Percentiles rank a stretch among this genome's conserved stretches.
These are phyloP conservation scores for Prunus padus DNA, from an alignment of 306 rosid genomes.

Conservation along the genomic window DNA sequence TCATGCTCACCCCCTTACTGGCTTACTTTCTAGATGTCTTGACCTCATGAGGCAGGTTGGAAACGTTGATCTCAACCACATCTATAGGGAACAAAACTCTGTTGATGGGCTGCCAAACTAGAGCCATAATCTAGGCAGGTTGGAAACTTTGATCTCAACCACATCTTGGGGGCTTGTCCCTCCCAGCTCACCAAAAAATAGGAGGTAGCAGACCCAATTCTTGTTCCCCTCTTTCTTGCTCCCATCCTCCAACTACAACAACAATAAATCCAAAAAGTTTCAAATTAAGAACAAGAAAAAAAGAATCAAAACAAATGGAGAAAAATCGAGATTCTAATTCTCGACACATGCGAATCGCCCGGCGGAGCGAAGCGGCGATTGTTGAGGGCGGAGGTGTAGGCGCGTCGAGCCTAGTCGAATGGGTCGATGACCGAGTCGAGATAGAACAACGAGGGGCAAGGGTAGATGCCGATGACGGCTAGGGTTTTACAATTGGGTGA, in stretches of 20 bases:
- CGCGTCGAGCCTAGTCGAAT: constrained; percentile 48
- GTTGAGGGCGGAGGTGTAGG: constrained; percentile 68
- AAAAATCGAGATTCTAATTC: neutral
- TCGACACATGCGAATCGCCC: constrained; percentile 69
- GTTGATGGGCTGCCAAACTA: no score
- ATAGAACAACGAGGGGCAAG: constrained; percentile 93
- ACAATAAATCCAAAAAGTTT: neutral
- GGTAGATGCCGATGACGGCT: constrained; percentile 77
- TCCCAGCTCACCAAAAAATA: no score
- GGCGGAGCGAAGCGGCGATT: constrained; percentile 88
- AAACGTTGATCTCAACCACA: no score
- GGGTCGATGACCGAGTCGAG: constrained; percentile 50
- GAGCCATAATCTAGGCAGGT: no score
- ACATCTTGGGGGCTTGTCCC: no score
- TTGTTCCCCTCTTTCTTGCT: constrained; percentile 62
- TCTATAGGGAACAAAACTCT: no score
- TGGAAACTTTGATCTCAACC: no score
- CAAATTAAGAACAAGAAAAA: neutral
- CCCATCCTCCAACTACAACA: constrained; percentile 78
- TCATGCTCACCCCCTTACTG: no score
- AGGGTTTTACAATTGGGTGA: constrained; percentile 87
- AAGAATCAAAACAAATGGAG: neutral
- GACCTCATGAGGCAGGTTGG: no score
- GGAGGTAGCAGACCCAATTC: no score
- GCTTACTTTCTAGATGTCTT: no score